Percentiles rank a stretch among this genome's conserved stretches.
These are phyloP conservation scores for Ophiostoma himal-ulmi DNA, from an alignment of 2,329 filamentous ascomycete genomes.

Conservation along the genomic window DNA sequence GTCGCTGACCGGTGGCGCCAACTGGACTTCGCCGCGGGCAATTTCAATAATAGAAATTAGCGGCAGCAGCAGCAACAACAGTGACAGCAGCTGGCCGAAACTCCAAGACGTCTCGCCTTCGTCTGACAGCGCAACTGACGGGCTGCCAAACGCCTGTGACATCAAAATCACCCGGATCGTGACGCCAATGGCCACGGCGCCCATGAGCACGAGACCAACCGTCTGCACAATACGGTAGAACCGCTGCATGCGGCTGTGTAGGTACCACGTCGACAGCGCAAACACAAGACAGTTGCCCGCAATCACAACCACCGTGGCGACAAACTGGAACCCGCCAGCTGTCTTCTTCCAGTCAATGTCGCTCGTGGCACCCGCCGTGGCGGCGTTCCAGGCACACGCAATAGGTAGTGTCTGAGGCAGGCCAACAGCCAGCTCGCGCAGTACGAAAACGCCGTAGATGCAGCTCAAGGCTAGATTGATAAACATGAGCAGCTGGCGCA, in stretches of 20 bases:
- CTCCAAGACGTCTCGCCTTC: conserved; percentile 53
- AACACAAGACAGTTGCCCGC: conserved; percentile 55
- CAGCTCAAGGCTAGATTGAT: conserved; percentile 56
- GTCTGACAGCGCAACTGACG: conserved; percentile 47
- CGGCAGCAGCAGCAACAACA: conserved; percentile 55
- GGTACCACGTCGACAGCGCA: conserved; percentile 55
- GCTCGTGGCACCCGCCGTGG: conserved; percentile 24
- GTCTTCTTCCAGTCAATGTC: conserved; percentile 4
- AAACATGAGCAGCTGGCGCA: conserved; percentile 61
- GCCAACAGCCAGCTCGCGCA: conserved; percentile 49
- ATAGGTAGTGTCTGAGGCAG: conserved; percentile 50
- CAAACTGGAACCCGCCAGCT: conserved; percentile 45
- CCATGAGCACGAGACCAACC: conserved; percentile 50
- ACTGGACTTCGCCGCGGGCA: conserved; percentile 38
- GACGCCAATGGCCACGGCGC: conserved; percentile 53
- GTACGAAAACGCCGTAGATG: conserved; percentile 50
- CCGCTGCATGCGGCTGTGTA: conserved; percentile 50
- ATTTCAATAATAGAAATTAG: conserved; percentile 57
- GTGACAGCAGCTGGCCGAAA: conserved; percentile 57
- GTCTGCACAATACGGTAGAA: conserved; percentile 52
- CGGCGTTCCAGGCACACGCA: conserved; percentile 51
- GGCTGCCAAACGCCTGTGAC: conserved; percentile 55
- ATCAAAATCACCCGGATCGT: conserved; percentile 51
- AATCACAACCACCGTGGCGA: conserved; percentile 57
- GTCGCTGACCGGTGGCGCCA: conserved; percentile 40